These are phyloP conservation scores for Colletotrichum euphorbiae DNA, from an alignment of 2,329 filamentous ascomycete species.

Conservation along the genomic window DNA sequence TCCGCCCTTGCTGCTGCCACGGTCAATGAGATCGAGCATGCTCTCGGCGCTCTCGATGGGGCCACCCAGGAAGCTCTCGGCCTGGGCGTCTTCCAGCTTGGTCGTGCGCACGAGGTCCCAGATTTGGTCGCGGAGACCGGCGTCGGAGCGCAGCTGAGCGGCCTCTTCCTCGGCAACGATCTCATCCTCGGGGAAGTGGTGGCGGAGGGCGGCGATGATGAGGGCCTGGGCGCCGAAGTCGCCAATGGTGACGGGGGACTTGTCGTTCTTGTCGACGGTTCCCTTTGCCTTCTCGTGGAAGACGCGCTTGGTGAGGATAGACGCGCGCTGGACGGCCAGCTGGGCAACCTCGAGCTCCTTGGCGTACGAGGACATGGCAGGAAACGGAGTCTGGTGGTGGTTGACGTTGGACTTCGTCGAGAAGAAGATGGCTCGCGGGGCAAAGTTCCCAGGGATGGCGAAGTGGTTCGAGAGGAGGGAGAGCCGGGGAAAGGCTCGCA, in stretches of 20 bases:
- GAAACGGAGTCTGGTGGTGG: constrained; percentile 4
- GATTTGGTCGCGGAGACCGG: constrained; percentile 73
- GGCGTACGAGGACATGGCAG: constrained; percentile 66
- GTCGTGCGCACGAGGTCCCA: constrained; percentile 85
- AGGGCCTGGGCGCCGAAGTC: constrained; percentile 98
- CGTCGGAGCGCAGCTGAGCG: constrained; percentile 78
- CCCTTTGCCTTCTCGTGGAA: constrained; percentile 90
- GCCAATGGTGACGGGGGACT: constrained; percentile 95
- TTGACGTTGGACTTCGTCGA: constrained; percentile 26
- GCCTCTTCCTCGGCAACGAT: constrained; percentile 98
- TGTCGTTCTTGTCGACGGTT: constrained; percentile 93
- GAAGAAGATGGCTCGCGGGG: constrained; percentile 41
- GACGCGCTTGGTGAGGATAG: constrained; percentile 65
- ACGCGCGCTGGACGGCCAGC: constrained; percentile 85
- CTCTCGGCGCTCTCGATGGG: constrained; percentile 73
- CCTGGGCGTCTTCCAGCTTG: constrained; percentile 73
- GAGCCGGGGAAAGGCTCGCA: constrained; percentile 41
- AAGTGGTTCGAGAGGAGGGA: constrained; percentile 42
- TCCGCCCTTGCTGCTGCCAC: constrained; percentile 78
- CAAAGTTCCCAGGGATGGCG: constrained; percentile 17
- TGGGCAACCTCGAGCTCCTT: constrained; percentile 86
- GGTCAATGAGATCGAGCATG: constrained; percentile 76
- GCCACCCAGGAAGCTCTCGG: constrained; percentile 77
- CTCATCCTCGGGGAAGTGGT: constrained; percentile 90
- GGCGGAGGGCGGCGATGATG: constrained; percentile 89